phyloP scores from a whole-genome alignment of 164 flowering plant genomes.

The Berberis thunbergii region DNA sequence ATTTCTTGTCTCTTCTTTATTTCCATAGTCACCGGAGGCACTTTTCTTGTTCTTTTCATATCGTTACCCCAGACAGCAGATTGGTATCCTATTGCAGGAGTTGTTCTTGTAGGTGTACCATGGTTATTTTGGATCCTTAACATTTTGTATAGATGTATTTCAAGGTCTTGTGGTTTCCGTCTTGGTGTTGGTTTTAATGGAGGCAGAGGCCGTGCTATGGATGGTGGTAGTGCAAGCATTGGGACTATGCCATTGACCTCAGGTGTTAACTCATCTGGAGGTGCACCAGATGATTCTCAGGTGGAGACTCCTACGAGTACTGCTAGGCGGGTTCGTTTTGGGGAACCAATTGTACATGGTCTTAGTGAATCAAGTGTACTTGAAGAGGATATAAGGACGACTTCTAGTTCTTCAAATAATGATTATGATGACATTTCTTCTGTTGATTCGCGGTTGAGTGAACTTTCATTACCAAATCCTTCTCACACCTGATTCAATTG shows the following conservation, averaged over 20 bases:
- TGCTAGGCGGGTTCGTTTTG: constrained; percentile 10
- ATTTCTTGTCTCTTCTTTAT: constrained; percentile 13
- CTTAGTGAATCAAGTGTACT: neutral
- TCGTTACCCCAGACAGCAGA: constrained; percentile 5
- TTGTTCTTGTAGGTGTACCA: constrained; percentile 32
- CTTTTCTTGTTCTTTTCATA: constrained; percentile 22
- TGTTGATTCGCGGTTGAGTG: constrained; percentile 22
- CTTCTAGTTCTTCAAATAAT: constrained; percentile 2
- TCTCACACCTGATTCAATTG: too few species aligned
- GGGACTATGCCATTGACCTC: neutral
- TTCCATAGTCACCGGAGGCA: constrained; percentile 21
- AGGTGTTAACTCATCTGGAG: neutral
- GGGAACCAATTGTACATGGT: constrained; percentile 4
- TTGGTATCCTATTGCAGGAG: constrained; percentile 28
- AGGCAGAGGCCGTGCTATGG: neutral
- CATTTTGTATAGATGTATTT: constrained; percentile 22
- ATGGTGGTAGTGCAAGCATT: constrained; percentile 1
- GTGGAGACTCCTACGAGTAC: neutral
- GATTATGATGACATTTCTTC: constrained; percentile 1
- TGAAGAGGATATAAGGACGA: neutral
- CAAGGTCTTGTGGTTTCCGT: constrained; percentile 10
- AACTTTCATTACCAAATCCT: constrained; percentile 13
- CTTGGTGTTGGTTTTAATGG: neutral
- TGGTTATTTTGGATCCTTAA: constrained; percentile 43
- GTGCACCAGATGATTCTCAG: neutral